Conservation (phyloP, 108 stramenopile species). For the Skeletonema marinoi region DNA sequence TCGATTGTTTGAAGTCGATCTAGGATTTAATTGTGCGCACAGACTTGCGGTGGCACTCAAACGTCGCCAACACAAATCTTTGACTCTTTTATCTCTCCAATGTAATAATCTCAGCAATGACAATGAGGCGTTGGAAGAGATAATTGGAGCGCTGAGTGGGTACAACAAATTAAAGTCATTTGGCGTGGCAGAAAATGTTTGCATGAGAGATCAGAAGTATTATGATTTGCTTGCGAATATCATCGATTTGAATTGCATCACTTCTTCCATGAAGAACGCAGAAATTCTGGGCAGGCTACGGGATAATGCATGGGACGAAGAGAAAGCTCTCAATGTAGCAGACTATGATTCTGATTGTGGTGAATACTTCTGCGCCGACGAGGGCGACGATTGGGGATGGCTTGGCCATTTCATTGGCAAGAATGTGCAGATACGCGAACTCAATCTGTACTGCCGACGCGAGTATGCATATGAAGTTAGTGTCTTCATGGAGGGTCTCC, state of each 20-base stretch:
- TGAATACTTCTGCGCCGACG: background rate
- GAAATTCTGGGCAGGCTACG: background rate
- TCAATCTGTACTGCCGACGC: background rate
- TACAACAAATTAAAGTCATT: background rate
- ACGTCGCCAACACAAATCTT: background rate
- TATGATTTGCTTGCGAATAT: background rate
- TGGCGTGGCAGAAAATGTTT: background rate
- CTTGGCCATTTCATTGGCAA: conserved; percentile 9
- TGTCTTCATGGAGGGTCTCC: background rate
- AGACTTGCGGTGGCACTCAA: background rate
- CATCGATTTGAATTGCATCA: conserved; percentile 4
- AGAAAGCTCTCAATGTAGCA: background rate
- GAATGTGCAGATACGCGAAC: background rate
- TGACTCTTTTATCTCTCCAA: background rate
- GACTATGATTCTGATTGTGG: background rate
- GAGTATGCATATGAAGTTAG: background rate
- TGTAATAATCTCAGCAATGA: background rate
- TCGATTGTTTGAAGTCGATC: background rate
- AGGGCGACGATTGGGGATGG: conserved; percentile 6
- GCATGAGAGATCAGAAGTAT: background rate
- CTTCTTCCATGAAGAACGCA: background rate
- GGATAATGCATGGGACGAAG: background rate
- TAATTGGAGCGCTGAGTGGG: background rate
- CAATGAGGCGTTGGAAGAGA: background rate
- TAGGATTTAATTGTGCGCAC: background rate